Evolutionary conservation across 768 basidiomycete genomes (phyloP).

Genomic region (Coprinellus micaceus): DNA sequence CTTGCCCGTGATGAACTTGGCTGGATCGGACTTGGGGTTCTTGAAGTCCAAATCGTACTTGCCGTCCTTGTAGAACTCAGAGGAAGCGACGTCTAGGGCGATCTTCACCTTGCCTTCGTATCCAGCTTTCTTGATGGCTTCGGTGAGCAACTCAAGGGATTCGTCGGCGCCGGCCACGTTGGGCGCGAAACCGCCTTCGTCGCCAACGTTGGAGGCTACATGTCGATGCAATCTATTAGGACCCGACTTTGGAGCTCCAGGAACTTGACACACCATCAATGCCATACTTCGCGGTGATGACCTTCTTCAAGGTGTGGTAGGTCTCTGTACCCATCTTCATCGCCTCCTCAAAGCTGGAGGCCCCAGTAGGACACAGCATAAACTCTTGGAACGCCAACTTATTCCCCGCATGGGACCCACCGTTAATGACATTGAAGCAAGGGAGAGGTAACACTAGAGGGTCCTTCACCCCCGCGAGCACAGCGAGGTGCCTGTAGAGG

Average conservation of each 20-base stretch:
- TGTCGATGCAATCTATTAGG: conserved; percentile 28
- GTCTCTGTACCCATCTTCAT: conserved; percentile 99
- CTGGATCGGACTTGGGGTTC: conserved; percentile 97
- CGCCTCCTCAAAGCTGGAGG: conserved; percentile 87
- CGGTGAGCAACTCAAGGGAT: conserved; percentile 89
- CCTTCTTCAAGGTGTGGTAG: conserved; percentile 97
- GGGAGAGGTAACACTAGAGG: conserved; percentile 91
- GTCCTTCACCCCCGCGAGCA: conserved; percentile 90
- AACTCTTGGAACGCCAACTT: conserved; percentile 99
- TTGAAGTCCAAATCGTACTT: conserved; percentile 99
- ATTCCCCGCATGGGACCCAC: conserved; percentile 99
- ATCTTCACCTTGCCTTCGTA: conserved; percentile 99
- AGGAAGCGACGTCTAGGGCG: conserved; percentile 96
- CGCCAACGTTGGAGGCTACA: conserved; percentile 99
- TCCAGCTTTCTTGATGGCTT: conserved; percentile 97
- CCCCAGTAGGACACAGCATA: conserved; percentile 97
- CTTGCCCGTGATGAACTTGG: conserved; percentile 90
- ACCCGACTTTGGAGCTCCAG: conserved; percentile 7
- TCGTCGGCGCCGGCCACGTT: conserved; percentile 97
- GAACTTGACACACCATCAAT: conserved; percentile 72
- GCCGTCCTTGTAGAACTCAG: conserved; percentile 99
- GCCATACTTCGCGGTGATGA: conserved; percentile 98
- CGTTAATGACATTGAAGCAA: conserved; percentile 99
- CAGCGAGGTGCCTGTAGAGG: conserved; percentile 93
- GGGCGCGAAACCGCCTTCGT: conserved; percentile 99